Base-by-base conservation (phyloP, 2,329 filamentous ascomycete genomes). In the Ophiostoma sp. region DNA sequence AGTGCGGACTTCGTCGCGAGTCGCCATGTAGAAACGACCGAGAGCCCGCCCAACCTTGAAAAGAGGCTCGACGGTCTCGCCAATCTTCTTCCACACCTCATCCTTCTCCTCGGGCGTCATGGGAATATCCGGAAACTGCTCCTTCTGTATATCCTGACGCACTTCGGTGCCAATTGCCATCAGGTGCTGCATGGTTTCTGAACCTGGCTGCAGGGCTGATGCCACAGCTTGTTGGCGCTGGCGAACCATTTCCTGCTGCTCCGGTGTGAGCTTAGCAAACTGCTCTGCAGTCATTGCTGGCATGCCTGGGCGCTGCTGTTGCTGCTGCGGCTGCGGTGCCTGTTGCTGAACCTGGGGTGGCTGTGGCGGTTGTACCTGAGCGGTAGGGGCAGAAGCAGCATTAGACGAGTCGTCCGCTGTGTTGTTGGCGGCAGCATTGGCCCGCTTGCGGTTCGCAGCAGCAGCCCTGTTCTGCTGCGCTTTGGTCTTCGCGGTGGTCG, bases 1-100 rank as follows among this genome's bases (percentile, higher is more conserved):
- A 4, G 86, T 85, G 50, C 86, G 83, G 12, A 76, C 77, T 71
- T 89, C 87, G 73, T 89, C 86, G 19, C 80, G 82, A 0, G 85
- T 85, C n/a, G 66, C 69, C 73, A 74, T 57, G 69, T 76, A 77
- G 50, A 77, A 77, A 28, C 80, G 83, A 36, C 79, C 80, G 3
- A 89, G 77, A 0, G 81, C 80, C 72, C 82, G 83, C 22, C 83
- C 83, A 25, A 88, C 79, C 75, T 84, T 85, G 25, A 76, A 77
- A 79, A 88, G 83, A 31, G 86, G 83, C 0, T 78, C 75, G 1
- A 81, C 79, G 28, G 85, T 82, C 8, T 81, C 80, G 70, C 79
- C 77, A 1, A 88, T 81, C 77, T 84, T 87, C n/a, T 77, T 76
- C 9, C 80, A 81, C 1, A 83, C 84, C 22, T 88, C 84, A 6